A percentile compares a stretch with the other conserved stretches of the same genome.
Evolutionary conservation across 176 grass and related monocot species (phyloP).

Genomic region (Luzula sylvatica): DNA sequence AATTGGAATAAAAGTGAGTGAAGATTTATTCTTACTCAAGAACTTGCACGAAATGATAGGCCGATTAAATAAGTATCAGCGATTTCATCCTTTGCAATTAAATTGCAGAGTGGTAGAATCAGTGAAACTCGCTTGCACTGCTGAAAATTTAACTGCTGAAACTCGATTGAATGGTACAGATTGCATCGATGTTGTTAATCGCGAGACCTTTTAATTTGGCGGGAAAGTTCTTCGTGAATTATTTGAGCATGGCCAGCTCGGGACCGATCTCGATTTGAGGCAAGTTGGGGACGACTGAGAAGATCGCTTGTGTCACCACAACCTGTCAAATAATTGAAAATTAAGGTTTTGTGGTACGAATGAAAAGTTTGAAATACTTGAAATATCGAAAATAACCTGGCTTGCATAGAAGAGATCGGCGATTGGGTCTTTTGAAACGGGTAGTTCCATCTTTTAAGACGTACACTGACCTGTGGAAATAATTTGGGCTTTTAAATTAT

Average conservation of each 20-base stretch:
- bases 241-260: slow-evolving; percentile 63
- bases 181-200: slow-evolving; percentile 77
- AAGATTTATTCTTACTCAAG: slow-evolving; percentile 47
- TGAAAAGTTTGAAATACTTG: too few relatives aligned
- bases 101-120: slow-evolving; percentile 29
- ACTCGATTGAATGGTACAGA: slow-evolving; percentile 35
- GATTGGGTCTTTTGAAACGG: too few relatives aligned
- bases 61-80: slow-evolving; percentile 51
- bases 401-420: too few relatives aligned
- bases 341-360: neutral
- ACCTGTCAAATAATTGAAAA: slow-evolving; percentile 37
- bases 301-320: slow-evolving; percentile 92
- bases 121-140: slow-evolving; percentile 34
- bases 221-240: slow-evolving; percentile 80
- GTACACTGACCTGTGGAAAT: slow-evolving; percentile 61
- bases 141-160: slow-evolving; percentile 51
- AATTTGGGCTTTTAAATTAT: too few relatives aligned
- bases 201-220: slow-evolving; percentile 82
- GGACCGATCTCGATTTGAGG: slow-evolving; percentile 58
- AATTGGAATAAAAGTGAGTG: too few relatives aligned
- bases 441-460: slow-evolving; percentile 31
- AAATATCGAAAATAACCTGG: too few relatives aligned
- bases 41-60: slow-evolving; percentile 87
- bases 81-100: slow-evolving; percentile 11
- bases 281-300: slow-evolving; percentile 76